phyloP scores from a whole-genome alignment of 371 early-diverging fungal species.

The Haplosporangium sp. region DNA sequence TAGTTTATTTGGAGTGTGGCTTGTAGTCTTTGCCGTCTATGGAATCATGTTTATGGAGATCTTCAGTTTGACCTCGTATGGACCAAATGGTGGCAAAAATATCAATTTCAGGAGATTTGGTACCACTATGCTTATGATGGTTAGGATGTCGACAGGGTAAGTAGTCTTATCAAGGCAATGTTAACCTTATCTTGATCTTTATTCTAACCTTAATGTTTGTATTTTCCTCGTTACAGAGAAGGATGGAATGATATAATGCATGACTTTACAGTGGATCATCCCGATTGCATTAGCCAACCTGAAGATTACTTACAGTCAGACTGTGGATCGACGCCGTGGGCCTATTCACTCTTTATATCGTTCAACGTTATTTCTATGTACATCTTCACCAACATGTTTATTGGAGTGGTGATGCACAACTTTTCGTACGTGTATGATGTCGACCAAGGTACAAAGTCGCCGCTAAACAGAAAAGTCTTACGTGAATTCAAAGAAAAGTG shows the following conservation, averaged over 20 bases:
- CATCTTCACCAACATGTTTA: slow-evolving; percentile 79
- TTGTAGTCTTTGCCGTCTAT: slow-evolving; percentile 73
- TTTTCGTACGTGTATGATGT: slow-evolving; percentile 78
- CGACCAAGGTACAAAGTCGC: slow-evolving; percentile 67
- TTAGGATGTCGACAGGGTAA: slow-evolving; percentile 77
- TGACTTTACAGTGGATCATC: slow-evolving; percentile 71
- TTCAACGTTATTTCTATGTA: slow-evolving; percentile 84
- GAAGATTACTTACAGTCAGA: slow-evolving; percentile 70
- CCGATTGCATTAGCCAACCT: slow-evolving; percentile 66
- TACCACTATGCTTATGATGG: slow-evolving; percentile 69
- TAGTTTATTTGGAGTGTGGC: slow-evolving; percentile 76
- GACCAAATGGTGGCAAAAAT: slow-evolving; percentile 64
- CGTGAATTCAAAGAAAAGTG: slow-evolving; percentile 71
- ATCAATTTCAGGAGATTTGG: slow-evolving; percentile 73
- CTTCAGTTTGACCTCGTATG: slow-evolving; percentile 76
- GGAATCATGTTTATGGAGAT: slow-evolving; percentile 80
- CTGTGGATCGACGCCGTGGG: slow-evolving; percentile 73
- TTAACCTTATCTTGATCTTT: too few relatives aligned
- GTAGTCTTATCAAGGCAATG: neutral
- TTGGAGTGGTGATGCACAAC: slow-evolving; percentile 78
- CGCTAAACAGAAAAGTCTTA: slow-evolving; percentile 75
- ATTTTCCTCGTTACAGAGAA: slow-evolving; percentile 56
- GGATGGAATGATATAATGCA: slow-evolving; percentile 81
- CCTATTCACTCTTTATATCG: slow-evolving; percentile 71
- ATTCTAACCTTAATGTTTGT: neutral